Evolutionary conservation across 495 filamentous ascomycete genomes (phyloP), one percentile per base, ranked within the genome.

Genomic region (Clohesyomyces aquaticus): DNA sequence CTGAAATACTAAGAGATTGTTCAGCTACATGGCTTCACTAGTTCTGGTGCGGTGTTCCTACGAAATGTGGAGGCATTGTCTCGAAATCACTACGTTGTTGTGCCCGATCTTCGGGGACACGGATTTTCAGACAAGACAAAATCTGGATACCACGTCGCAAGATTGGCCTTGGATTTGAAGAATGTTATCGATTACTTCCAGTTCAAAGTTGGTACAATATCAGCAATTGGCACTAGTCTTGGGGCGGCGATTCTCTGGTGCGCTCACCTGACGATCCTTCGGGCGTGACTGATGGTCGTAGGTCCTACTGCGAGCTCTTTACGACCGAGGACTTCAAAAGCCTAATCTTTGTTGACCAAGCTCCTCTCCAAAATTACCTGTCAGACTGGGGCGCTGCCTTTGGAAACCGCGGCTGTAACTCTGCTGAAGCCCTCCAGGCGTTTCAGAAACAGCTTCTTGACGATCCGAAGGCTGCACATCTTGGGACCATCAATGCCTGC

Each of bases 21-120:
- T n/a, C 4, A 49, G 46, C 46, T 53, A 23, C 50, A 53, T n/a
- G 50, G 50, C 50, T 53, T 53, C 28, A 29, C 50, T 12, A 27
- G 50, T n/a, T 29, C 50, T 9, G 28, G 25, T 1, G 4, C 16
- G 1, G 23, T 29, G 4, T 53, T 53, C 50, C 10, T 14, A 4
- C 50, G 50, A 19, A 53, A 53, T 27, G 19, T 53, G 25, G 19
- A 23, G 1, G 19, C 26, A 4, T 27, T 53, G 3, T 29, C 50
- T 3, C n/a, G 25, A 4, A 9, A 28, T 25, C 19, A 28, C 10
- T 25, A n/a, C 11, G 21, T 53, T n/a, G 11, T 53, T 1, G 50
- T 27, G 2, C 25, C 28, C 1, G 50, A 53, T 29, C 28, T 53
- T 1, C 50, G 50, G 10, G 50, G 50, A 19, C 50, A 53, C n/a